Percentiles rank a stretch among this genome's conserved stretches.
These are phyloP conservation scores for Penicillium sclerotigenum DNA, from an alignment of 2,329 filamentous ascomycete genomes.

Conservation along the genomic window DNA sequence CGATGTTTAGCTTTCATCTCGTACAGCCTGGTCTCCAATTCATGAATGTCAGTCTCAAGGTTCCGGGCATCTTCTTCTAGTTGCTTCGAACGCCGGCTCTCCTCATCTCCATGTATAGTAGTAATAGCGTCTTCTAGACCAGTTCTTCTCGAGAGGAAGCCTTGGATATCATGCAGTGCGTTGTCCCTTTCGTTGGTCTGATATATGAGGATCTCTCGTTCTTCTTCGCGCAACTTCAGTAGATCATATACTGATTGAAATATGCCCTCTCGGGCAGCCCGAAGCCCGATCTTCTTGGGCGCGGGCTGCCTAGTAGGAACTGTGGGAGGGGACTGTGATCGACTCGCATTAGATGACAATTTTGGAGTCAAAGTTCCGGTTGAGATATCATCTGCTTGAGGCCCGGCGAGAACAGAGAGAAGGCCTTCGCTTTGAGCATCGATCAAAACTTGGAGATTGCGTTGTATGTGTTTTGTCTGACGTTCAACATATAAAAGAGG, in stretches of 20 bases:
- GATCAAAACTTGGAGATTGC: slow-evolving; percentile 57
- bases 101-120: slow-evolving; percentile 47
- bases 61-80: slow-evolving; percentile 51
- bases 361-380: slow-evolving; percentile 44
- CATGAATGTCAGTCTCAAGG: slow-evolving; percentile 56
- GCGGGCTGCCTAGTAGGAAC: slow-evolving; percentile 40
- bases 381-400: slow-evolving; percentile 44
- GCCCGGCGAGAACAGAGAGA: slow-evolving; percentile 46
- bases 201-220: slow-evolving; percentile 49
- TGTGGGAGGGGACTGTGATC: slow-evolving; percentile 35
- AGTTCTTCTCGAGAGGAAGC: slow-evolving; percentile 49
- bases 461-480: slow-evolving; percentile 54
- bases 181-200: slow-evolving; percentile 46
- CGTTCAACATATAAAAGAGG: slow-evolving; percentile 52
- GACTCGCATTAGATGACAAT: slow-evolving; percentile 25
- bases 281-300: slow-evolving; percentile 50
- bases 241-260: slow-evolving; percentile 56
- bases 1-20: slow-evolving; percentile 56
- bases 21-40: slow-evolving; percentile 55
- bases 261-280: slow-evolving; percentile 55
- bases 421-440: slow-evolving; percentile 61
- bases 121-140: slow-evolving; percentile 52
- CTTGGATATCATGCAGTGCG: slow-evolving; percentile 51
- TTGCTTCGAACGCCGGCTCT: slow-evolving; percentile 43
- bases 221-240: slow-evolving; percentile 55